phyloP scores from a whole-genome alignment of 805 yeast species.

The Saturnispora gosingensis region DNA sequence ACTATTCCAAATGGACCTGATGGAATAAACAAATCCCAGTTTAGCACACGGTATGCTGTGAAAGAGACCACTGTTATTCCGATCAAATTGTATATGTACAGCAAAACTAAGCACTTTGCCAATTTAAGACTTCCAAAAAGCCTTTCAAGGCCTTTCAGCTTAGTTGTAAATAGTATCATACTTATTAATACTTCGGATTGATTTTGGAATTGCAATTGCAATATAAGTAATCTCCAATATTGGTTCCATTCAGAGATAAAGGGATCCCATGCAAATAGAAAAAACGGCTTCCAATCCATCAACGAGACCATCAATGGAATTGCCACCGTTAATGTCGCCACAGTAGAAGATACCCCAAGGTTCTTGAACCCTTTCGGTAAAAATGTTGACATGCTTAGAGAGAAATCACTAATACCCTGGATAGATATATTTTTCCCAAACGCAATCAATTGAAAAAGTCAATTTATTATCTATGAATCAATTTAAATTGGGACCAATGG shows the following conservation, averaged over 20 bases:
- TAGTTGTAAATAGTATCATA: constrained; percentile 37
- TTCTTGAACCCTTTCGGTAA: constrained; percentile 26
- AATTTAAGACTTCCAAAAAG: constrained; percentile 48
- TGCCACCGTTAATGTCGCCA: constrained; percentile 29
- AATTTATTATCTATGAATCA: not conserved
- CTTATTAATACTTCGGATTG: constrained; percentile 48
- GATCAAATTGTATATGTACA: constrained; percentile 40
- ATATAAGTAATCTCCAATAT: constrained; percentile 44
- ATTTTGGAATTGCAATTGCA: constrained; percentile 46
- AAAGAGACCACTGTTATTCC: constrained; percentile 28
- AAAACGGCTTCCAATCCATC: constrained; percentile 35
- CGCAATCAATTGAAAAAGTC: not conserved
- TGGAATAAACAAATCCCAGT: constrained; percentile 34
- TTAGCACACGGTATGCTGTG: constrained; percentile 23
- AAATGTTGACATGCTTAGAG: constrained; percentile 19
- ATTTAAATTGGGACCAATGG: not conserved
- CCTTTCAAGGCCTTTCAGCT: constrained; percentile 48
- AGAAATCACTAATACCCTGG: not conserved
- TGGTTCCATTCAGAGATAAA: constrained; percentile 46
- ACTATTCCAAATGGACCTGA: constrained; percentile 36
- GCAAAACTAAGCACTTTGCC: constrained; percentile 35
- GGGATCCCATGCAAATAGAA: constrained; percentile 40
- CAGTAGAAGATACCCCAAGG: constrained; percentile 33
- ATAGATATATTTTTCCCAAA: not conserved
- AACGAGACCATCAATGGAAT: constrained; percentile 36